phyloP scores from a whole-genome alignment of 164 flowering plant genomes.

The Platanus orientalis region DNA sequence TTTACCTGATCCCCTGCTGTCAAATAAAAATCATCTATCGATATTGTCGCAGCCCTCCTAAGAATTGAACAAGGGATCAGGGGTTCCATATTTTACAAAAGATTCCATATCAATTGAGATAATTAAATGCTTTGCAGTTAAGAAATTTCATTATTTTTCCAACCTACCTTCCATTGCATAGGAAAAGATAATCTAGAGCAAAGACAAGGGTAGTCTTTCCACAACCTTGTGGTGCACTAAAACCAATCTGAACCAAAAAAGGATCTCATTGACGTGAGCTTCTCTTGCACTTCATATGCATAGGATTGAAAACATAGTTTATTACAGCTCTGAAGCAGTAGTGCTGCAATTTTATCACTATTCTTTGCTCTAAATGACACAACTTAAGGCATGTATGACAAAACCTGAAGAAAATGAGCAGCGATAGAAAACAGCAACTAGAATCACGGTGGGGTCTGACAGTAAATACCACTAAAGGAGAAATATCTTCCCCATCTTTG shows the following conservation, averaged over 20 bases:
- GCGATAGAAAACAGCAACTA: background rate
- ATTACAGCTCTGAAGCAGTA: background rate
- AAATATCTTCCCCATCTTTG: constrained; percentile 66
- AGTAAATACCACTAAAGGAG: constrained; percentile 83
- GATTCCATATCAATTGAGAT: background rate
- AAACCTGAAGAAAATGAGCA: background rate
- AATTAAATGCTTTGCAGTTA: background rate
- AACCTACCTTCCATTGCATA: constrained; percentile 56
- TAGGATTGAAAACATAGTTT: background rate
- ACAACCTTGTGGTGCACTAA: constrained; percentile 99
- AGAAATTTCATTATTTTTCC: background rate
- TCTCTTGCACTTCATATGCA: background rate
- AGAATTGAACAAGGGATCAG: constrained; percentile 16
- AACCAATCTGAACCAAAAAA: constrained; percentile 69
- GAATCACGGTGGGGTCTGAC: background rate
- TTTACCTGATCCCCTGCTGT: constrained; percentile 85
- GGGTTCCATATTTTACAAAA: background rate
- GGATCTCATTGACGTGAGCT: background rate
- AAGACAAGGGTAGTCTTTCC: constrained; percentile 97
- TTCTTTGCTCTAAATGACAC: background rate
- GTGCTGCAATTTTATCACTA: background rate
- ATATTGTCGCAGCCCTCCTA: constrained; percentile 87
- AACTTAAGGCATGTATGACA: background rate
- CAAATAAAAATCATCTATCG: constrained; percentile 95
- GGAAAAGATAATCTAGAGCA: constrained; percentile 79